A percentile compares a stretch with the other conserved stretches of the same genome.
Conservation (phyloP, 192 early-diverging fungal genomes). For the Backusella parvicylindrica region DNA sequence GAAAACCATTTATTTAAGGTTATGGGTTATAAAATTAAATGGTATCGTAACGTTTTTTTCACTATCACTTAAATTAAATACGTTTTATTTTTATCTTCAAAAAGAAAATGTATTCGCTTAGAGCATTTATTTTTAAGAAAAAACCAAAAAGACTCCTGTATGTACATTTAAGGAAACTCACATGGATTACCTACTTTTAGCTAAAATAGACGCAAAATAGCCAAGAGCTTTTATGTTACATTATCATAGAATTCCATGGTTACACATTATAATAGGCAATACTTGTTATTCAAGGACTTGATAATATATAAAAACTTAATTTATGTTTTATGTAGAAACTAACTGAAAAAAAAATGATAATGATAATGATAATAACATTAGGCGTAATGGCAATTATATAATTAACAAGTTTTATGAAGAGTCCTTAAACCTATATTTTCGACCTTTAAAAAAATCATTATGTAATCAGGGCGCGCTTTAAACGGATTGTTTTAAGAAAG, state of each 20-base stretch:
- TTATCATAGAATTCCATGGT: neutral
- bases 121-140: no score
- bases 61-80: neutral
- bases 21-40: neutral
- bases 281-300: neutral
- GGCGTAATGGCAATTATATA: no score
- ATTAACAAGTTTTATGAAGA: neutral
- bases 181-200: neutral
- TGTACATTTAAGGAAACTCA: neutral
- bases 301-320: neutral
- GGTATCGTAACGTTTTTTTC: neutral
- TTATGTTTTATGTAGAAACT: neutral
- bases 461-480: neutral
- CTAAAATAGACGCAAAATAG: neutral
- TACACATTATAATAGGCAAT: neutral
- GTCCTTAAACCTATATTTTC: neutral
- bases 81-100: neutral
- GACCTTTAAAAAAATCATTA: neutral
- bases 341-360: neutral
- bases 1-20: neutral
- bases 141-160: neutral
- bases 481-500: neutral
- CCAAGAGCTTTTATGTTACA: neutral
- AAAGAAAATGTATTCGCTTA: neutral
- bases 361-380: neutral